Conservation (phyloP, 2,329 filamentous ascomycete genomes). For the Pestalotiopsis fici region DNA sequence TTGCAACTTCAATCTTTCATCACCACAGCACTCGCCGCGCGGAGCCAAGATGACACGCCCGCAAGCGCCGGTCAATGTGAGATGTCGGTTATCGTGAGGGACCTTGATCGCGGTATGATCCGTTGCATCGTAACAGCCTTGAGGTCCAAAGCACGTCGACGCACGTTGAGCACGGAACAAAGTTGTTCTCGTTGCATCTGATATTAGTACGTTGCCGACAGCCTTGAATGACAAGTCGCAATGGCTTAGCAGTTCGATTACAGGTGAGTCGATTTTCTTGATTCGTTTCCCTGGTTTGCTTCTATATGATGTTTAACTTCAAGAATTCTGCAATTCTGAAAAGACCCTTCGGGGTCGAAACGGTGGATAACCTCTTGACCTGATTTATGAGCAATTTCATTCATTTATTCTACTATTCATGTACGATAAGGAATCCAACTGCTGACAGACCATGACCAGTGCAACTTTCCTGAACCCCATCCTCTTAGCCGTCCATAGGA, state of each 20-base stretch:
- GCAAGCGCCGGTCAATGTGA: no score
- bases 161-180: no score
- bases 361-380: slow-evolving; percentile 33
- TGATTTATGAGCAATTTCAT: slow-evolving; percentile 18
- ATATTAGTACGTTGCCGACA: no score
- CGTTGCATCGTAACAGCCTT: no score
- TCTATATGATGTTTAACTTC: slow-evolving; percentile 27
- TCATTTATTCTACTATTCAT: neutral
- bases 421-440: neutral
- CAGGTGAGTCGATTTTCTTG: neutral
- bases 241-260: neutral
- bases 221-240: neutral
- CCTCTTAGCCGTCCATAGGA: slow-evolving; percentile 17
- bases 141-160: no score
- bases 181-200: no score
- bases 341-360: slow-evolving; percentile 22
- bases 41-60: no score
- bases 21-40: neutral
- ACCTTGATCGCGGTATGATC: no score
- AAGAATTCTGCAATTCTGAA: slow-evolving; percentile 39
- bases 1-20: neutral
- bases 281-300: neutral
- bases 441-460: neutral
- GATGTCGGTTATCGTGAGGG: no score
- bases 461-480: neutral